Percentiles rank a stretch among this genome's conserved stretches.
Conservation (phyloP, 31 red algal genomes). For the Pterothamnion heteromorphum region DNA sequence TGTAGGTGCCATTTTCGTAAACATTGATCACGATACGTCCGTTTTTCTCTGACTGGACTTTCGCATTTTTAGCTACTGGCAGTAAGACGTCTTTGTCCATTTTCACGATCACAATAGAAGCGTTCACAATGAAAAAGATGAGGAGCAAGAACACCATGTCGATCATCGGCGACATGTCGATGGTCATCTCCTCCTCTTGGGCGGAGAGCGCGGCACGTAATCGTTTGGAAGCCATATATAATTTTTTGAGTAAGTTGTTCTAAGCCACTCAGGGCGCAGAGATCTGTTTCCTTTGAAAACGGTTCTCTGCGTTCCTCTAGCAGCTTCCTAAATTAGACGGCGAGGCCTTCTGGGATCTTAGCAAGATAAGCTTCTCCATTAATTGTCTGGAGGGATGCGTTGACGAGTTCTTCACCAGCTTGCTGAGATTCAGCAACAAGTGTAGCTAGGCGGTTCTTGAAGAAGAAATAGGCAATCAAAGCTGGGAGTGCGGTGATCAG, state of each 20-base stretch:
- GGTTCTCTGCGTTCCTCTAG: too few relatives aligned
- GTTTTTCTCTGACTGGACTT: background rate
- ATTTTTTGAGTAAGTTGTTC: background rate
- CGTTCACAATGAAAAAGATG: background rate
- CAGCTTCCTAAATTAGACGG: background rate
- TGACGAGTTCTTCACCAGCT: background rate
- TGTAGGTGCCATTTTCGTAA: background rate
- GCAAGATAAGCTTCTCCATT: background rate
- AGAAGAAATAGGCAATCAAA: background rate
- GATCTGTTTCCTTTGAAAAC: background rate
- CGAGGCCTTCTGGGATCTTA: background rate
- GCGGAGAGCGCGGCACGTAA: background rate
- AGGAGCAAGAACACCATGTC: background rate
- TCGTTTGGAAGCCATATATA: background rate
- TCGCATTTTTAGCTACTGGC: background rate
- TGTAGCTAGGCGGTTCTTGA: background rate
- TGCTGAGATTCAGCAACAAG: background rate
- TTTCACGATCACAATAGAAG: background rate
- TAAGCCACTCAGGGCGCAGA: background rate
- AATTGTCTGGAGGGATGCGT: background rate
- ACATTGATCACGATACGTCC: background rate
- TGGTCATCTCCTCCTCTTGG: background rate
- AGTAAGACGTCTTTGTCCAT: background rate
- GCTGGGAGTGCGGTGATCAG: background rate
- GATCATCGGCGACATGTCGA: background rate